Conservation (phyloP, 495 filamentous ascomycete species). For the Neurospora discreta region DNA sequence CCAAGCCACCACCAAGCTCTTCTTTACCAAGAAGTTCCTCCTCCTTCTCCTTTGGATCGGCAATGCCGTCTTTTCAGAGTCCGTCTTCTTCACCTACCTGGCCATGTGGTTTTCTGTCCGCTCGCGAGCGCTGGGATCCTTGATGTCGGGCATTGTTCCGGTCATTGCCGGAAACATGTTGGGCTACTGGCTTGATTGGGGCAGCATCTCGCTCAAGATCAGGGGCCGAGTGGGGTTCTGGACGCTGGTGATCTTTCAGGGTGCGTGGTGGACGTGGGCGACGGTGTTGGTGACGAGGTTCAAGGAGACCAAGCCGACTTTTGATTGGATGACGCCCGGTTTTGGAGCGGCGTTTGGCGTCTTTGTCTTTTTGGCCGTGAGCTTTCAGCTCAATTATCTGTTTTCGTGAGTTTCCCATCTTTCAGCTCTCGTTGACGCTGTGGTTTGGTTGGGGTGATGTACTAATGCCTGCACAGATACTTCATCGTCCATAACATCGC, state of each 20-base stretch:
- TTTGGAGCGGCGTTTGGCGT: constrained; percentile 49
- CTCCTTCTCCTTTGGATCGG: constrained; percentile 49
- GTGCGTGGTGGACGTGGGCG: constrained; percentile 53
- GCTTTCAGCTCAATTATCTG: constrained; percentile 55
- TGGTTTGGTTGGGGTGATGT: too few relatives aligned
- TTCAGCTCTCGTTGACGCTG: neutral
- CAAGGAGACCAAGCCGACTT: constrained; percentile 35
- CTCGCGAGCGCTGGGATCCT: constrained; percentile 49
- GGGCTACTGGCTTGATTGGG: constrained; percentile 44
- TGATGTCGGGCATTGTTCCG: constrained; percentile 49
- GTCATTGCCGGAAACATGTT: constrained; percentile 46
- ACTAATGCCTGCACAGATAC: constrained; percentile 30
- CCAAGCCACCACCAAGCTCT: constrained; percentile 37
- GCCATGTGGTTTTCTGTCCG: constrained; percentile 51
- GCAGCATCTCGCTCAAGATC: constrained; percentile 34
- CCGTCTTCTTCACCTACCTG: constrained; percentile 53
- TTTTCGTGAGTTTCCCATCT: constrained; percentile 39
- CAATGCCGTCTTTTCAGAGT: constrained; percentile 49
- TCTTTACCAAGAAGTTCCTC: constrained; percentile 41
- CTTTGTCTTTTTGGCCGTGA: constrained; percentile 45
- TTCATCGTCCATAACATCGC: constrained; percentile 52
- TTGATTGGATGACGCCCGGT: constrained; percentile 45
- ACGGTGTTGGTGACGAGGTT: constrained; percentile 45
- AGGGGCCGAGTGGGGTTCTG: constrained; percentile 30
- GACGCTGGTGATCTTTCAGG: constrained; percentile 40